These are phyloP conservation scores for Tulasnella calospora DNA, from an alignment of 768 basidiomycete species.

Conservation along the genomic window DNA sequence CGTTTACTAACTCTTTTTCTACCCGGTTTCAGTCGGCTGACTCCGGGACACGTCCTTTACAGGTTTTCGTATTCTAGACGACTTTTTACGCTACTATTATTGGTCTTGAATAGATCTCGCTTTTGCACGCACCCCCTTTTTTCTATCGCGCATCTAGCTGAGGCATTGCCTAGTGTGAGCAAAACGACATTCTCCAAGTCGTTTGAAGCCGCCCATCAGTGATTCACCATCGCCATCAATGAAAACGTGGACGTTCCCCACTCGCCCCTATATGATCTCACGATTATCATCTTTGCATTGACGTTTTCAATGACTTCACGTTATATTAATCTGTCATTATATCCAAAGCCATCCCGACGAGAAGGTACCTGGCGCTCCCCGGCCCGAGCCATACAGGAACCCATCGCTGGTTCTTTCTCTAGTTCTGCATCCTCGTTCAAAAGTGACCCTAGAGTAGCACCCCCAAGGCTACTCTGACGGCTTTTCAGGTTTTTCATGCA, in stretches of 20 bases:
- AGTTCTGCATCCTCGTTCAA: neutral
- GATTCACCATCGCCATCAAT: neutral
- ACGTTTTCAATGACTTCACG: neutral
- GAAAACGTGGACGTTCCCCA: no score
- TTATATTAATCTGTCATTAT: neutral
- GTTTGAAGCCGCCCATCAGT: neutral
- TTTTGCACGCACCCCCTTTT: neutral
- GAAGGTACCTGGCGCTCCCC: no score
- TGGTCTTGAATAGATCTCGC: neutral
- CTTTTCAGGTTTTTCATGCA: slow-evolving; percentile 53
- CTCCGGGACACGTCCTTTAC: slow-evolving; percentile 28
- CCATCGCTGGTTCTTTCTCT: neutral
- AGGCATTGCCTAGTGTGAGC: neutral
- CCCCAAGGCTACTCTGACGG: neutral
- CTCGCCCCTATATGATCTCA: neutral
- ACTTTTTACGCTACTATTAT: neutral
- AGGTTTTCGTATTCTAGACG: slow-evolving; percentile 45
- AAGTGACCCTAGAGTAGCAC: neutral
- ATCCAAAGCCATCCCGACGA: neutral
- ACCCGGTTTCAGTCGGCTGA: neutral
- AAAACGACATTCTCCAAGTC: neutral
- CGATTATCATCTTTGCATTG: neutral
- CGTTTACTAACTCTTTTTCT: neutral
- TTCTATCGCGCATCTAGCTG: neutral
- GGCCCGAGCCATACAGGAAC: neutral